phyloP scores from a whole-genome alignment of 73 alveolate species.

The Paramecium bursaria region DNA sequence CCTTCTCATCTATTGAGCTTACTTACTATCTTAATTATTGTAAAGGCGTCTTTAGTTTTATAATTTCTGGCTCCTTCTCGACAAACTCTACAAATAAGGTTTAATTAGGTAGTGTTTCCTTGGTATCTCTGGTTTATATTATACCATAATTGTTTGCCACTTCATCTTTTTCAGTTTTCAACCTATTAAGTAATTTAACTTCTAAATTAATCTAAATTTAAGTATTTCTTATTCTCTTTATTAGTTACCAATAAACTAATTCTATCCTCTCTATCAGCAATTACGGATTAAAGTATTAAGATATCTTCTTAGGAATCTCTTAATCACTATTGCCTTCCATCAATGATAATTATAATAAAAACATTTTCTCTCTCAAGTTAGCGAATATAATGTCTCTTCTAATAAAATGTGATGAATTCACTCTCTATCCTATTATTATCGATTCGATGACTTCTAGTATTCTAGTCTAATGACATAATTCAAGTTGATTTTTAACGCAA shows the following conservation, averaged over 20 bases:
- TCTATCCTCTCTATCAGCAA: background rate
- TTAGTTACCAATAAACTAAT: constrained; percentile 49
- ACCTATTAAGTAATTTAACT: constrained; percentile 35
- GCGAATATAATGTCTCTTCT: constrained; percentile 48
- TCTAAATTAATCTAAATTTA: constrained; percentile 34
- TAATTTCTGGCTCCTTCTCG: too few relatives aligned
- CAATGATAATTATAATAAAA: constrained; percentile 43
- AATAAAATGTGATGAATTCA: background rate
- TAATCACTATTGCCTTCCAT: constrained; percentile 62
- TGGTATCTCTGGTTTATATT: constrained; percentile 33
- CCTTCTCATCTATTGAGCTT: constrained; percentile 13
- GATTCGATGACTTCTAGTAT: constrained; percentile 54
- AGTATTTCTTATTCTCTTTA: constrained; percentile 50
- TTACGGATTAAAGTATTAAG: constrained; percentile 47
- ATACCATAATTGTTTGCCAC: background rate
- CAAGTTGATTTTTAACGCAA: constrained; percentile 55
- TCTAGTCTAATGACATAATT: constrained; percentile 56
- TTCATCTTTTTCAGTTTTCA: constrained; percentile 47
- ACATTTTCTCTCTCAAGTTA: constrained; percentile 28
- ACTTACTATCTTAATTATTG: too few relatives aligned
- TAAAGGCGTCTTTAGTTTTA: too few relatives aligned
- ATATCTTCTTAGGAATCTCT: constrained; percentile 46
- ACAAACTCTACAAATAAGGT: constrained; percentile 23
- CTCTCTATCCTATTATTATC: constrained; percentile 31
- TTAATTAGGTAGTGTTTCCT: constrained; percentile 40